Evolutionary conservation across 805 yeast species (phyloP), one percentile per base, ranked within the genome.

Genomic region (Priceomyces haplophilus): DNA sequence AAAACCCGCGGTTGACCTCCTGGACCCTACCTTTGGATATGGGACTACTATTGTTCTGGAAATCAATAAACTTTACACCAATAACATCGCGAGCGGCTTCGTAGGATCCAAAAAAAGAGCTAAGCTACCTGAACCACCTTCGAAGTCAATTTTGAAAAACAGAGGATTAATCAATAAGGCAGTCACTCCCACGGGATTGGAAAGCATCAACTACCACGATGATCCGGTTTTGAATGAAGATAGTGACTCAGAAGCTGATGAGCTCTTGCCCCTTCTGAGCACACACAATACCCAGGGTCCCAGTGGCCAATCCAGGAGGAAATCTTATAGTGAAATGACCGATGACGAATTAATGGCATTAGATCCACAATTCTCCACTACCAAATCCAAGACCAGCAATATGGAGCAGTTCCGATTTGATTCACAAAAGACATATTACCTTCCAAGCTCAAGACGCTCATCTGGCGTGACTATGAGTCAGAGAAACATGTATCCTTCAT

Each of bases 311-410:
- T 53, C 52, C 18, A 48, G 76, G 20, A 58, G 77, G 42, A 74
- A 76, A 49, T 70, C 76, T 36, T 72, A 73, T 49, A 65, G 73
- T 25, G 78, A 67, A 12, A 72, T 78, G 80, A 66, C 80, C 12
- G 68, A 74, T 53, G 79, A 75, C 43, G 82, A 78, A 55, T 61
- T 78, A 44, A 55, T 77, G 59, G 78, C 76, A 10, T 59, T 78
- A 46, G 83, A 78, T 55, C 72, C 77, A 1, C 82, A 78, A 50
- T 78, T 66, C 54, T 45, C 43, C n/a, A 53, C 53, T 6, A 57
- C 70, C 3, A 62, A 67, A 42, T 62, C 71, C 17, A 60, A 64
- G 45, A 56, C 63, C 1, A 55, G 67, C 19, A 65, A 75, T 47
- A 55, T 76, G 41, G 69, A 68, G 40, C 58, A 62, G 39, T 76